Evolutionary conservation across 495 filamentous ascomycete species (phyloP).

Genomic region (Pseudoneurospora amorphoporcata): DNA sequence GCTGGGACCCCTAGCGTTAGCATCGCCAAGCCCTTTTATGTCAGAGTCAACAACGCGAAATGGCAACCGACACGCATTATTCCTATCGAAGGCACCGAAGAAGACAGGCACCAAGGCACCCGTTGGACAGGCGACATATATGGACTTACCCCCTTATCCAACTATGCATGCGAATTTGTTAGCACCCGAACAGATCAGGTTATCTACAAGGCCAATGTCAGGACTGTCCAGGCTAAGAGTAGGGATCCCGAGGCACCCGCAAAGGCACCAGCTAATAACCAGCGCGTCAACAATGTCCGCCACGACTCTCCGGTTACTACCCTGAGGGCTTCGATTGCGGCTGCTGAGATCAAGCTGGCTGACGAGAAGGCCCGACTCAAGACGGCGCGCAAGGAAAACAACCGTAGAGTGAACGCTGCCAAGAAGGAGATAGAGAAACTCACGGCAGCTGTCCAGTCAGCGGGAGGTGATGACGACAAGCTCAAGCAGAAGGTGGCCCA

Average conservation of each 20-base stretch:
- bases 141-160: slow-evolving; percentile 74
- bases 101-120: slow-evolving; percentile 28
- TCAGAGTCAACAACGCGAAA: slow-evolving; percentile 77
- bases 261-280: slow-evolving; percentile 28
- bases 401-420: slow-evolving; percentile 53
- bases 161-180: slow-evolving; percentile 78
- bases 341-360: slow-evolving; percentile 65
- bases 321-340: slow-evolving; percentile 73
- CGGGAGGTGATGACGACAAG: slow-evolving; percentile 72
- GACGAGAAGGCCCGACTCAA: slow-evolving; percentile 70
- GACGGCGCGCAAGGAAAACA: slow-evolving; percentile 69
- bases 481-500: slow-evolving; percentile 68
- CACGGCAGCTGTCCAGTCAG: slow-evolving; percentile 52
- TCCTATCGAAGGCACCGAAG: slow-evolving; percentile 45
- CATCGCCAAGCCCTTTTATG: slow-evolving; percentile 65
- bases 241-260: slow-evolving; percentile 45
- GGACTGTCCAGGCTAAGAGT: slow-evolving; percentile 62
- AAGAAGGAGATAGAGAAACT: slow-evolving; percentile 76
- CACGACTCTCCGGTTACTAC: slow-evolving; percentile 85
- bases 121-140: slow-evolving; percentile 79
- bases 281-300: slow-evolving; percentile 48
- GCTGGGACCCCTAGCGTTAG: slow-evolving; percentile 41
- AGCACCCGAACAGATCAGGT: slow-evolving; percentile 61
- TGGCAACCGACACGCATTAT: slow-evolving; percentile 76
- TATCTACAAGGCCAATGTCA: slow-evolving; percentile 68